Conservation (phyloP, 2,329 filamentous ascomycete species). For the Dothiorella sarmentorum region DNA sequence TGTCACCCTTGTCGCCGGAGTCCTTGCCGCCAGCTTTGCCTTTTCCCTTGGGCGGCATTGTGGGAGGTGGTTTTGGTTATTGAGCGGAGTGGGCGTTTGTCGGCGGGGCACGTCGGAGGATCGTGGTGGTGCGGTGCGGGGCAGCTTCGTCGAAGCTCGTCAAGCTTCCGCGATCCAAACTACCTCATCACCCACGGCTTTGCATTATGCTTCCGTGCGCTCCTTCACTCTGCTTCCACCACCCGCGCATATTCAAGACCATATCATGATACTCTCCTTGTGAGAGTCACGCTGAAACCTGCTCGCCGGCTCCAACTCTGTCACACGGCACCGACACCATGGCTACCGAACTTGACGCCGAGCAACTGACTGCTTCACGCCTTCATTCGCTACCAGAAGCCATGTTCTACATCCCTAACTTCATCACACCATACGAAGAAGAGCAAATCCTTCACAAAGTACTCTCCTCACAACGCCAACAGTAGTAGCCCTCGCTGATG, state of each 20-base stretch:
- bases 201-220: not conserved
- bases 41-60: constrained; percentile 16
- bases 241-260: not conserved
- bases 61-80: not conserved
- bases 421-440: constrained; percentile 77
- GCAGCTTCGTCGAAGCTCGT: constrained; percentile 3
- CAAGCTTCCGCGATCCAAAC: not conserved
- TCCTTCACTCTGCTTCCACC: too few relatives aligned
- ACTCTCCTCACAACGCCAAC: not conserved
- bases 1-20: constrained; percentile 30
- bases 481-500: not conserved
- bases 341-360: not conserved
- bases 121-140: constrained; percentile 7
- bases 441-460: constrained; percentile 67
- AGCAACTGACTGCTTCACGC: constrained; percentile 24
- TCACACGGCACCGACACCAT: not conserved
- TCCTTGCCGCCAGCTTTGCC: not conserved
- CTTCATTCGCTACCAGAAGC: constrained; percentile 57
- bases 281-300: not conserved
- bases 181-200: not conserved
- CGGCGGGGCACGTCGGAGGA: constrained; percentile 3
- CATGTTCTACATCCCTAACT: constrained; percentile 83
- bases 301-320: not conserved
- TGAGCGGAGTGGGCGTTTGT: not conserved
- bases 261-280: not conserved